A percentile compares a stretch with the other conserved stretches of the same genome.
Evolutionary conservation across 257 asterid genomes (phyloP).

Genomic region (Thymus quinquecostatus): DNA sequence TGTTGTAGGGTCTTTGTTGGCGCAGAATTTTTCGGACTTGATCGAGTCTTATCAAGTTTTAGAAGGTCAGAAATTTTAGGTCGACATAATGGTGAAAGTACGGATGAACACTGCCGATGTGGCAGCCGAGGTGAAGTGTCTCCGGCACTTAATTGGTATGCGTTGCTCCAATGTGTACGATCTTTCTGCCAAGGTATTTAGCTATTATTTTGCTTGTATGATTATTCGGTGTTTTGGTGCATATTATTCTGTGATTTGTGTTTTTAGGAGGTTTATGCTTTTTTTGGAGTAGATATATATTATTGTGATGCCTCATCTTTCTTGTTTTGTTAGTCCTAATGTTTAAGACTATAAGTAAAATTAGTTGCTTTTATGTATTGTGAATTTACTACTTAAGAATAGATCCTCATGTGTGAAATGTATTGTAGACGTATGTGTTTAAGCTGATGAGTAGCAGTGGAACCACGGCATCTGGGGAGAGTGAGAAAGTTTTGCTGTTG

Average conservation of each 20-base stretch:
- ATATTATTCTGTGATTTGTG: neutral
- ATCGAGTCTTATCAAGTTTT: slow-evolving; percentile 15
- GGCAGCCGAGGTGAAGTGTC: slow-evolving; percentile 98
- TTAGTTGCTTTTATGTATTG: neutral
- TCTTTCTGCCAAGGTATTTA: slow-evolving; percentile 80
- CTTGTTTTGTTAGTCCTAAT: neutral
- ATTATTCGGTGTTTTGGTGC: slow-evolving; percentile 12
- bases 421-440: slow-evolving; percentile 86
- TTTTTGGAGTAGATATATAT: neutral
- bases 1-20: neutral
- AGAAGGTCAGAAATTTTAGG: neutral
- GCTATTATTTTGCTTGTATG: neutral
- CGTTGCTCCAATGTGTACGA: slow-evolving; percentile 98
- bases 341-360: neutral
- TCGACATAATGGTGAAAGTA: slow-evolving; percentile 81
- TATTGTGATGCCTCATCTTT: neutral
- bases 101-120: slow-evolving; percentile 99
- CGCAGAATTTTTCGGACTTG: neutral
- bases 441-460: slow-evolving; percentile 99
- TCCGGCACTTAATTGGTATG: slow-evolving; percentile 94
- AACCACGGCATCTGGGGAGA: slow-evolving; percentile 92
- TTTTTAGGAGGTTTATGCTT: slow-evolving; percentile 1
- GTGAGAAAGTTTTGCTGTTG: slow-evolving; percentile 90
- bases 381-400: neutral
- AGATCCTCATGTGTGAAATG: slow-evolving; percentile 7